Evolutionary conservation across 495 filamentous ascomycete genomes (phyloP).

Genomic region (Aspergillus coremiiformis): DNA sequence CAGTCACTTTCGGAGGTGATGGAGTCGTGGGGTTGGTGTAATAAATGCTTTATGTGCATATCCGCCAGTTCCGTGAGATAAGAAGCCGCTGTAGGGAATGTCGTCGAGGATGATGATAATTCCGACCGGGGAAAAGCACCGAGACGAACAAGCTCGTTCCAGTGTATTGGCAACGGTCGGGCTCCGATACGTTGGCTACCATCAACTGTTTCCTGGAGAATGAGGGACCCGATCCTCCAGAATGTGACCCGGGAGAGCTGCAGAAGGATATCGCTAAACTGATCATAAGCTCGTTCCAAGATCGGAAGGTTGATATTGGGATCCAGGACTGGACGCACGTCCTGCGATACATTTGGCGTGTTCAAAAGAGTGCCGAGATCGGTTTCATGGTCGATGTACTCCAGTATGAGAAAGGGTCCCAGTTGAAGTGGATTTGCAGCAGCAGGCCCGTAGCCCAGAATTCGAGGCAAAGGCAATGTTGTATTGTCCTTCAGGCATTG

Average conservation of each 20-base stretch:
- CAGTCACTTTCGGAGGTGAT: constrained; percentile 30
- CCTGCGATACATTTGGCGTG: constrained; percentile 12
- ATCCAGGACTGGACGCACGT: constrained; percentile 22
- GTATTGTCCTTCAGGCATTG: constrained; percentile 19
- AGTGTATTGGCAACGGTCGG: neutral
- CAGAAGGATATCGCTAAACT: neutral
- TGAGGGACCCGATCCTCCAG: neutral
- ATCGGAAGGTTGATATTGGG: constrained; percentile 15
- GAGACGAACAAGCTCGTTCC: constrained; percentile 27
- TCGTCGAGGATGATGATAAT: constrained; percentile 25
- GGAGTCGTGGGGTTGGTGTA: constrained; percentile 34
- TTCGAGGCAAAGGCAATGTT: constrained; percentile 26
- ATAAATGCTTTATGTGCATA: constrained; percentile 33
- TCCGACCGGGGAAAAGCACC: constrained; percentile 22
- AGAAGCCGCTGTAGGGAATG: constrained; percentile 25
- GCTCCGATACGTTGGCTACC: no score
- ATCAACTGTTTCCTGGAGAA: no score
- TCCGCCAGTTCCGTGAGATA: constrained; percentile 33
- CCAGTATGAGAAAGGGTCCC: constrained; percentile 30
- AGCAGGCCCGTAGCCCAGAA: constrained; percentile 27
- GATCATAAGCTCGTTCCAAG: neutral
- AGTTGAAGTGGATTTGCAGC: constrained; percentile 16
- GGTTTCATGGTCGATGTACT: constrained; percentile 30
- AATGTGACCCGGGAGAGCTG: no score
- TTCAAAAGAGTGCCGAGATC: constrained; percentile 25